Percentiles rank a stretch among this genome's conserved stretches.
These are phyloP conservation scores for Flaveria bidentis DNA, from an alignment of 129 eudicot species.

Conservation along the genomic window DNA sequence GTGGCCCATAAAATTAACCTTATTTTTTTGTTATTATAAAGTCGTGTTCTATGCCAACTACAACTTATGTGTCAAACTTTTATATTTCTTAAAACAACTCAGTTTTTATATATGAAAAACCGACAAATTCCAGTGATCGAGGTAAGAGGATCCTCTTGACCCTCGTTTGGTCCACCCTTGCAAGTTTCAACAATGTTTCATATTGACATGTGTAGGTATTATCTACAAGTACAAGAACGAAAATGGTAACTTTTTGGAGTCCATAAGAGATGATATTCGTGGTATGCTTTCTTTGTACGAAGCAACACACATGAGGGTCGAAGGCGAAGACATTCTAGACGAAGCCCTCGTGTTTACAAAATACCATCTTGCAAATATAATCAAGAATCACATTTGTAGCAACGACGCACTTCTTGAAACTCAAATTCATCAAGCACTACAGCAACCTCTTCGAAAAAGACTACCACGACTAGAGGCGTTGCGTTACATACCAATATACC, in stretches of 20 bases:
- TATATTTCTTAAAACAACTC: too few species aligned
- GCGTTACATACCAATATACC: constrained; percentile 43
- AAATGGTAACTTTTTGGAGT: constrained; percentile 30
- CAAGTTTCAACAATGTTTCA: not conserved
- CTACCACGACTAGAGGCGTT: constrained; percentile 43
- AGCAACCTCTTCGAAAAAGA: constrained; percentile 35
- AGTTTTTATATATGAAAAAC: too few species aligned
- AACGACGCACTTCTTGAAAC: constrained; percentile 8
- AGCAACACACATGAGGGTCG: constrained; percentile 43
- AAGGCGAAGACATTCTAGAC: constrained; percentile 49
- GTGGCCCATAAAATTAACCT: too few species aligned
- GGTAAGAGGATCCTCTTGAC: too few species aligned
- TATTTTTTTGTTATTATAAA: too few species aligned
- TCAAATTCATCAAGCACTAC: constrained; percentile 42
- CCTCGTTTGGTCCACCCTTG: too few species aligned
- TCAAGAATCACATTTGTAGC: not conserved
- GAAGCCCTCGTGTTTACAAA: constrained; percentile 39
- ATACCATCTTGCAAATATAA: constrained; percentile 23
- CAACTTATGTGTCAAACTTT: too few species aligned
- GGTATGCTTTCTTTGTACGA: constrained; percentile 57
- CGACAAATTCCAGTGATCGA: too few species aligned
- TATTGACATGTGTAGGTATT: not conserved
- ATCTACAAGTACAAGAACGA: constrained; percentile 38
- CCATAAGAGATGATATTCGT: constrained; percentile 20
- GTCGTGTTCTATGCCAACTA: too few species aligned